Evolutionary conservation across 2,329 filamentous ascomycete genomes (phyloP), one percentile per base, ranked within the genome.

Genomic region (Talaromyces islandicus): DNA sequence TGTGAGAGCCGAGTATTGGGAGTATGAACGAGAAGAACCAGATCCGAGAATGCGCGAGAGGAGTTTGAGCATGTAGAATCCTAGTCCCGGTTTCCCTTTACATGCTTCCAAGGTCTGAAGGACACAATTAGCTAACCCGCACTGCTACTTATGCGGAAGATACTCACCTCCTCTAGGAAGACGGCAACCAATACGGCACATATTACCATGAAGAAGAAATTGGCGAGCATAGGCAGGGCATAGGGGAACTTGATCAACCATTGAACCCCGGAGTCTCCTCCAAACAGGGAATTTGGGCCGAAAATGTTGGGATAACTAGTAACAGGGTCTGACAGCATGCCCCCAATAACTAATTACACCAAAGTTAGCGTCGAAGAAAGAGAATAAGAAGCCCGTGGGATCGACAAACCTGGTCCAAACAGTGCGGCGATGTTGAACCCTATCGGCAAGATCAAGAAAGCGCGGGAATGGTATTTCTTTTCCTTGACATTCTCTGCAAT

Each of bases 401-500:
- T 21, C 11, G 32, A 68, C 73, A 65, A 57, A 75, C 74, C 72
- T 43, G 76, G 75, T 30, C 75, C 76, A 58, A 85, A 77, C 59
- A 85, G 80, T 53, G 84, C 78, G 10, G 83, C 84, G 24, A 86
- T 77, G 66, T 90, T 89, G 72, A 89, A 87, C 5, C 86, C 87
- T 78, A 91, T 85, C 0, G 83, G 83, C 55, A 86, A 64, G 25
- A 87, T 77, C 63, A 86, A 70, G 62, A 86, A 87, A 0, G 83
- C 84, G 52, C 82, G 73, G 10, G 75, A 77, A 62, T 79, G 76
- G 58, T 75, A 88, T 72, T 82, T 88, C 74, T 88, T 89, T 72
- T 90, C 88, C 64, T 82, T 80, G 19, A 91, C 85, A 55, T 88
- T 86, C 71, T 91, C 88, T 2, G 83, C 83, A 53, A 90, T 88